A percentile compares a stretch with the other conserved stretches of the same genome.
These are phyloP conservation scores for Wickerhamiella slavikovae DNA, from an alignment of 805 yeast species.

Conservation along the genomic window DNA sequence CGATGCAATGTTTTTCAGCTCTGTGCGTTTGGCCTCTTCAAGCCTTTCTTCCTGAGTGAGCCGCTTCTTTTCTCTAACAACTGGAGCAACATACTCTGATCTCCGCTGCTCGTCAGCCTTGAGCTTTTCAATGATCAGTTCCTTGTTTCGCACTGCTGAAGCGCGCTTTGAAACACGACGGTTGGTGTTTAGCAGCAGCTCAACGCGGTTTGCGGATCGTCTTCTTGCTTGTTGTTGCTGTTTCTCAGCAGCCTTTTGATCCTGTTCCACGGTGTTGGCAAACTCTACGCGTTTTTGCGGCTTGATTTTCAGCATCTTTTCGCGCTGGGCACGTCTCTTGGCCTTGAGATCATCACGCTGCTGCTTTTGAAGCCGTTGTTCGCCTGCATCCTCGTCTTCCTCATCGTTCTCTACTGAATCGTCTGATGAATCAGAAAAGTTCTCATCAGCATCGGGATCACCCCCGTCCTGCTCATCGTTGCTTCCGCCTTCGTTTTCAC, in stretches of 20 bases:
- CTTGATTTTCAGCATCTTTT: constrained; percentile 18
- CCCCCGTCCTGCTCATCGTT: constrained; percentile 5
- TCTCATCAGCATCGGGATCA: constrained; percentile 9
- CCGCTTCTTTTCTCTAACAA: constrained; percentile 10
- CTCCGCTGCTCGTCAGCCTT: constrained; percentile 45
- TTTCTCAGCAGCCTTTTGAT: constrained; percentile 1
- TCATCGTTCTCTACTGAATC: constrained; percentile 23
- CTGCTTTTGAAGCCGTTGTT: constrained; percentile 32
- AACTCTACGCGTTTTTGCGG: constrained; percentile 5
- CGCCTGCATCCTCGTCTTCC: constrained; percentile 46
- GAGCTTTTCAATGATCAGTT: constrained; percentile 54
- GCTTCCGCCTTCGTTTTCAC: constrained; percentile 1
- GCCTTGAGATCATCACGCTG: constrained; percentile 15
- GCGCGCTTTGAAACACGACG: constrained; percentile 61
- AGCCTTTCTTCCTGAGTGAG: constrained; percentile 53
- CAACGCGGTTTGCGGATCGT: constrained; percentile 14
- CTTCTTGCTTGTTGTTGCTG: constrained; percentile 8
- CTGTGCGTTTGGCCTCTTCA: constrained; percentile 77
- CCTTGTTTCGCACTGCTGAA: constrained; percentile 56
- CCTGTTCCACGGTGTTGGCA: constrained; percentile 9
- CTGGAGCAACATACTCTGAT: constrained; percentile 20
- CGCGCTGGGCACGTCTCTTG: constrained; percentile 14
- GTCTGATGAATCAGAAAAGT: constrained; percentile 28
- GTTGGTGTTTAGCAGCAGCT: constrained; percentile 23
- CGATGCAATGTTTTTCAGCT: constrained; percentile 50